These are phyloP conservation scores for Blastobotrys raffinosifermentans DNA, from an alignment of 1,139 yeast species.

Conservation along the genomic window DNA sequence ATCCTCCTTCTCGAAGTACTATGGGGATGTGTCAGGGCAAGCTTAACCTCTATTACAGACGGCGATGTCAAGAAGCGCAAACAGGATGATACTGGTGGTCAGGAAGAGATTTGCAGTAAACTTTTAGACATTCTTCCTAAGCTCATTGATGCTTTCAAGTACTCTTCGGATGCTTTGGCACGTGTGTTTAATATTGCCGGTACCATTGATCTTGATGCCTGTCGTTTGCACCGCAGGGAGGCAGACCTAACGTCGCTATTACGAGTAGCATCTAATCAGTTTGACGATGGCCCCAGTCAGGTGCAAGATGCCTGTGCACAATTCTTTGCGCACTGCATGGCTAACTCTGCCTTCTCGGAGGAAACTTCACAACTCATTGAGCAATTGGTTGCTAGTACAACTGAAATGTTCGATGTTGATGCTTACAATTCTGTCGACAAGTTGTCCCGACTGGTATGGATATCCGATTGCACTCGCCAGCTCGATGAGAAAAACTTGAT, in stretches of 20 bases:
- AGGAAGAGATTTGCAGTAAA: conserved; percentile 17
- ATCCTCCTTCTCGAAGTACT: conserved; percentile 26
- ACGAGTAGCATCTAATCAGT: conserved; percentile 20
- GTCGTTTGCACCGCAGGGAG: conserved; percentile 25
- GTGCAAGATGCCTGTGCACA: conserved; percentile 20
- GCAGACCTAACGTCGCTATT: conserved; percentile 21
- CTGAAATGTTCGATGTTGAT: too few relatives aligned
- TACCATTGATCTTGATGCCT: conserved; percentile 25
- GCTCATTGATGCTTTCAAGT: conserved; percentile 25
- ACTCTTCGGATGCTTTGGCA: conserved; percentile 24
- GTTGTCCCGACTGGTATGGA: too few relatives aligned
- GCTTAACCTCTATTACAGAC: conserved; percentile 8
- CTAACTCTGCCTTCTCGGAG: not conserved
- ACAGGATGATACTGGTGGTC: conserved; percentile 9
- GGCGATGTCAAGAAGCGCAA: conserved; percentile 12
- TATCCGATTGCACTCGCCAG: too few relatives aligned
- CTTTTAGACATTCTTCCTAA: conserved; percentile 22
- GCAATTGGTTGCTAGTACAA: too few relatives aligned
- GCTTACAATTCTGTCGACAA: too few relatives aligned
- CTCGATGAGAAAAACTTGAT: too few relatives aligned
- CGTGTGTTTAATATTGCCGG: conserved; percentile 25
- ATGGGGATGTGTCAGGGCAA: conserved; percentile 25
- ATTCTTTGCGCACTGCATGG: conserved; percentile 12
- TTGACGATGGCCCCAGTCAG: conserved; percentile 13
- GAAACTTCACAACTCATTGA: not conserved